A percentile compares a stretch with the other conserved stretches of the same genome.
Conservation (phyloP, 2,329 filamentous ascomycete species). For the Coniochaeta sp. region DNA sequence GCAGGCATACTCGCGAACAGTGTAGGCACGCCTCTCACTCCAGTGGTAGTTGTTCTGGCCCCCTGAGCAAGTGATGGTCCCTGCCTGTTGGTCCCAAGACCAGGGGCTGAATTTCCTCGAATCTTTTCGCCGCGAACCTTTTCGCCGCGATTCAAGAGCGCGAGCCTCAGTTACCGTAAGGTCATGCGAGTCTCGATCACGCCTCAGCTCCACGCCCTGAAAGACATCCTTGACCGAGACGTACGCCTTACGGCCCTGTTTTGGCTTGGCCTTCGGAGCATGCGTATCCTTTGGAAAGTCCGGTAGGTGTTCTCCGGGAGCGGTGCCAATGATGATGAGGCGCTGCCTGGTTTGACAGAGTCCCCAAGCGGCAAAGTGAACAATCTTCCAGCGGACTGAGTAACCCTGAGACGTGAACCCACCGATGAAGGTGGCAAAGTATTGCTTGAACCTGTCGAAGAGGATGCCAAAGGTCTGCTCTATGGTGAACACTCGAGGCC, state of each 20-base stretch:
- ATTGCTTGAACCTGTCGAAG: slow-evolving; percentile 41
- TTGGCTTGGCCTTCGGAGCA: slow-evolving; percentile 23
- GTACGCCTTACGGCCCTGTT: too few species aligned
- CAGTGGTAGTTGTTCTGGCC: slow-evolving; percentile 56
- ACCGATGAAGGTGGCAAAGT: slow-evolving; percentile 53
- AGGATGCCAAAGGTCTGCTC: slow-evolving; percentile 72
- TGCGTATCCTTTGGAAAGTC: slow-evolving; percentile 59
- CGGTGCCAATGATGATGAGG: slow-evolving; percentile 49
- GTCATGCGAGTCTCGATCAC: too few species aligned
- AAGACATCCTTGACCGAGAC: slow-evolving; percentile 39
- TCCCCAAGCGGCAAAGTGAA: slow-evolving; percentile 45
- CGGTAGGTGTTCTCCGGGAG: slow-evolving; percentile 65
- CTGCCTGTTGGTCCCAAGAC: not conserved
- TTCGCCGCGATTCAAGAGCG: too few species aligned
- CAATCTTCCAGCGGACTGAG: slow-evolving; percentile 61
- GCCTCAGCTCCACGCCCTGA: too few species aligned
- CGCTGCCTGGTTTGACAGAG: slow-evolving; percentile 42
- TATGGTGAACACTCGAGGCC: slow-evolving; percentile 65
- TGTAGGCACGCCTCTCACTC: slow-evolving; percentile 55
- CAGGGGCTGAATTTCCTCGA: too few species aligned
- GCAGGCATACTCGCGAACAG: slow-evolving; percentile 58
- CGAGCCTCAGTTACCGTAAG: too few species aligned
- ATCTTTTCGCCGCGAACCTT: too few species aligned
- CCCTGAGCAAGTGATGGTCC: slow-evolving; percentile 56
- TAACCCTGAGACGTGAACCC: slow-evolving; percentile 61